Evolutionary conservation across 192 early-diverging fungal genomes (phyloP).

Genomic region (Umbelopsis sp.): DNA sequence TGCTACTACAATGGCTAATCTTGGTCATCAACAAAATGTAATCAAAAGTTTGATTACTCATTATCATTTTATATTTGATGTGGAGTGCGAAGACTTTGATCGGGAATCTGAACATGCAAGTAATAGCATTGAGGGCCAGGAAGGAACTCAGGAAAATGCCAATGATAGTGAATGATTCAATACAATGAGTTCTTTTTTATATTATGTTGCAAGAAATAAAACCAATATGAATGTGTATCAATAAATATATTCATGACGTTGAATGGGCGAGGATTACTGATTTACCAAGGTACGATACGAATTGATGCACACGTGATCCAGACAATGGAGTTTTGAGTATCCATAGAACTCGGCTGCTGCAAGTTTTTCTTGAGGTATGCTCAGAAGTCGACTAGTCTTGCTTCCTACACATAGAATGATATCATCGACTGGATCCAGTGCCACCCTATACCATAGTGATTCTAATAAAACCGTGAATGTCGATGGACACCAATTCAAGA

Average conservation of each 20-base stretch:
- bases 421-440: neutral
- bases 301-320: too few species aligned
- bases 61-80: slow-evolving; percentile 78
- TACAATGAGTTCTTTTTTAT: neutral
- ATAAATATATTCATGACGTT: neutral
- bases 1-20: slow-evolving; percentile 68
- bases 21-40: slow-evolving; percentile 72
- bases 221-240: neutral
- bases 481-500: neutral
- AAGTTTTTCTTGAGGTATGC: neutral
- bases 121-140: neutral
- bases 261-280: neutral
- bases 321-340: too few species aligned
- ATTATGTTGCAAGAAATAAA: neutral
- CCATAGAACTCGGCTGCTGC: neutral
- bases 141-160: too few species aligned
- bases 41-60: slow-evolving; percentile 74
- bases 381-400: neutral
- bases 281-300: too few species aligned
- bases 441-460: neutral
- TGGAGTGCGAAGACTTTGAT: slow-evolving; percentile 56
- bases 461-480: neutral
- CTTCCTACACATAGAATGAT: neutral
- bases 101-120: too few species aligned
- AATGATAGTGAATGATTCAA: neutral